Conservation (phyloP, 225 moss, liverwort and hornwort species). For the Antitrichia curtipendula region DNA sequence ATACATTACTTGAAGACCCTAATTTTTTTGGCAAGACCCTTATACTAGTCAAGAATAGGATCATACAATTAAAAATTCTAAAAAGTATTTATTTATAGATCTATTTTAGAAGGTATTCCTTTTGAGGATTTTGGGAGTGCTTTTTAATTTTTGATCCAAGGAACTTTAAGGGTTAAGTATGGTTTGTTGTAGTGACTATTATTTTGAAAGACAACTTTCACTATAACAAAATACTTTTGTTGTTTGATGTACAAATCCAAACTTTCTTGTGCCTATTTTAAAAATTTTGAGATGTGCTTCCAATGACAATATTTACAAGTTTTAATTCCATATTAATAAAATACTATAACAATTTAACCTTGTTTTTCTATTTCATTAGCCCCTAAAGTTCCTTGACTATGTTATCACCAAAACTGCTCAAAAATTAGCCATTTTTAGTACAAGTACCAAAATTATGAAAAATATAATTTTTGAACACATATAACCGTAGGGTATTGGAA, state of each 20-base stretch:
- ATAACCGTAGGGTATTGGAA: too few species aligned
- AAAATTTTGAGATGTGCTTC: background rate
- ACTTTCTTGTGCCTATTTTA: background rate
- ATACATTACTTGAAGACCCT: background rate
- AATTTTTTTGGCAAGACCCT: background rate
- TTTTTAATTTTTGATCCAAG: background rate
- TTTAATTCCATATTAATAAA: background rate
- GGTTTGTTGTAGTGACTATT: background rate
- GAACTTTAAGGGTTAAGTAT: accelerated
- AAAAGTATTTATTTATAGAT: background rate
- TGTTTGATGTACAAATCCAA: accelerated
- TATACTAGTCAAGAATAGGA: background rate
- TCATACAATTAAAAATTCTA: background rate
- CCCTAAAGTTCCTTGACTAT: too few species aligned
- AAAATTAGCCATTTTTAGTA: too few species aligned
- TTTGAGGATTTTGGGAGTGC: background rate
- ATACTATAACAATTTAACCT: background rate
- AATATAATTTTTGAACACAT: too few species aligned
- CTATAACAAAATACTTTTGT: accelerated
- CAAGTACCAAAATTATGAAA: too few species aligned
- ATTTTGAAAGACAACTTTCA: background rate
- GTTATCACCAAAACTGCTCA: too few species aligned
- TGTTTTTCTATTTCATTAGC: too few species aligned
- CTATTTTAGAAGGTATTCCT: accelerated
- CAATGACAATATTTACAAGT: background rate